Percentiles rank a stretch among this genome's conserved stretches.
Conservation (phyloP, 2,329 filamentous ascomycete genomes). For the Sclerotinia minor region DNA sequence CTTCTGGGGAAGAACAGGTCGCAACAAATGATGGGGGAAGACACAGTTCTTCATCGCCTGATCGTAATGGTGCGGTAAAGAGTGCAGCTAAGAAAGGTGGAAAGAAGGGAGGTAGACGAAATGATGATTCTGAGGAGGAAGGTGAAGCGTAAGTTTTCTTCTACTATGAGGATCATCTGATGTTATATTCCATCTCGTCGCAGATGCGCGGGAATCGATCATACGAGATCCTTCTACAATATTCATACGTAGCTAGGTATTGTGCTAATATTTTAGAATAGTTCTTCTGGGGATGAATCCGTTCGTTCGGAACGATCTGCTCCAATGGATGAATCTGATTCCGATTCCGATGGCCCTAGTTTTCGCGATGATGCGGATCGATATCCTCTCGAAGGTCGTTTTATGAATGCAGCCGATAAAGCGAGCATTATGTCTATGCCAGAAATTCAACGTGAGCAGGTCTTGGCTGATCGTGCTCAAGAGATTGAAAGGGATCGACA, state of each 20-base stretch:
- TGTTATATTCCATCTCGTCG: neutral
- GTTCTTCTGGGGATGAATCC: conserved; percentile 68
- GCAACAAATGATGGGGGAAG: conserved; percentile 52
- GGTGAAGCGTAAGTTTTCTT: conserved; percentile 72
- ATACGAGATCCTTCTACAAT: neutral
- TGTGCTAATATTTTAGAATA: conserved; percentile 42
- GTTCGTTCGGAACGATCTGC: conserved; percentile 77
- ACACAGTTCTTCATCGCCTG: conserved; percentile 56
- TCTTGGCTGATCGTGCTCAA: conserved; percentile 82
- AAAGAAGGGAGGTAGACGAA: conserved; percentile 48
- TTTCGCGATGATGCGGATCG: conserved; percentile 59
- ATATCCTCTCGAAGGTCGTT: conserved; percentile 88
- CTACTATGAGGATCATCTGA: conserved; percentile 8
- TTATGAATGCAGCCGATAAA: conserved; percentile 71
- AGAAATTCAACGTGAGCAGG: conserved; percentile 86
- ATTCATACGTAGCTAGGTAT: neutral
- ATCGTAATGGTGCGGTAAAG: conserved; percentile 43
- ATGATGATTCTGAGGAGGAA: conserved; percentile 71
- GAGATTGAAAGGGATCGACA: conserved; percentile 81
- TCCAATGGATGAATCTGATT: conserved; percentile 87
- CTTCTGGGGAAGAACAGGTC: conserved; percentile 56
- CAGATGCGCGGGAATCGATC: neutral
- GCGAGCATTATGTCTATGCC: conserved; percentile 79
- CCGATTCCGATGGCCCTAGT: conserved; percentile 62
- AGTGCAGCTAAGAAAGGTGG: conserved; percentile 52